Evolutionary conservation across 306 rosid genomes (phyloP).

Genomic region (Bauhinia variegata): DNA sequence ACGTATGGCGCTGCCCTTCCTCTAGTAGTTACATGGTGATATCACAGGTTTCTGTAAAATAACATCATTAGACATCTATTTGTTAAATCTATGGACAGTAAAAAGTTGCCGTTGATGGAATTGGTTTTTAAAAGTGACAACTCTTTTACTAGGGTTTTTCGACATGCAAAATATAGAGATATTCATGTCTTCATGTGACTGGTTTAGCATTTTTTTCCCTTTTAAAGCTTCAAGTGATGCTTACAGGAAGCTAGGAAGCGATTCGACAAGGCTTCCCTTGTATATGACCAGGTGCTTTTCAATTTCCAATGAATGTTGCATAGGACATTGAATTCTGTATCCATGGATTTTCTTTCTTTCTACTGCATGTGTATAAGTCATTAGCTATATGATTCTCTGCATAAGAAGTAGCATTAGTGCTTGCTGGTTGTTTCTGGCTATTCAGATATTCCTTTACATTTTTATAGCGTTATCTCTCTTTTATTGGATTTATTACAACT

Average conservation of each 20-base stretch:
- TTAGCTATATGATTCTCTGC: slow-evolving; percentile 18
- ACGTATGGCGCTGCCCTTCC: slow-evolving; percentile 6
- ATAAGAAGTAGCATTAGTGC: slow-evolving; percentile 17
- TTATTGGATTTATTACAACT: background rate
- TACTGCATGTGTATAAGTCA: slow-evolving; percentile 5
- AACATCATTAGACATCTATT: slow-evolving; percentile 12
- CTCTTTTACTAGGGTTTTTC: slow-evolving; percentile 2
- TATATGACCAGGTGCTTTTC: slow-evolving; percentile 73
- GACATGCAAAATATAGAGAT: slow-evolving; percentile 19
- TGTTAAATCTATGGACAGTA: slow-evolving; percentile 21
- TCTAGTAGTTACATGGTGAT: slow-evolving; percentile 1
- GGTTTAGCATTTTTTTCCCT: background rate
- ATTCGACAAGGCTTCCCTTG: slow-evolving; percentile 73
- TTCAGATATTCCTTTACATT: slow-evolving; percentile 2
- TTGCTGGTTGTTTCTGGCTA: background rate
- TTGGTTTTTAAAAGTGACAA: slow-evolving; percentile 17
- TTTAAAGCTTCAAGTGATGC: slow-evolving; percentile 39
- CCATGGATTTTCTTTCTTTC: slow-evolving; percentile 24
- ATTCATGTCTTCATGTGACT: slow-evolving; percentile 24
- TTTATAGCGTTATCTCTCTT: slow-evolving; percentile 1
- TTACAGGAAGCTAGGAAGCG: slow-evolving; percentile 89
- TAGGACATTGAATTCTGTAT: slow-evolving; percentile 14
- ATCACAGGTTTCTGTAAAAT: slow-evolving; percentile 12
- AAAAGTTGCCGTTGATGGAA: slow-evolving; percentile 10
- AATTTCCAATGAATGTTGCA: slow-evolving; percentile 37